Evolutionary conservation across 2,329 filamentous ascomycete genomes (phyloP), one percentile per base, ranked within the genome.

Genomic region (Thielaviopsis ethacetica): DNA sequence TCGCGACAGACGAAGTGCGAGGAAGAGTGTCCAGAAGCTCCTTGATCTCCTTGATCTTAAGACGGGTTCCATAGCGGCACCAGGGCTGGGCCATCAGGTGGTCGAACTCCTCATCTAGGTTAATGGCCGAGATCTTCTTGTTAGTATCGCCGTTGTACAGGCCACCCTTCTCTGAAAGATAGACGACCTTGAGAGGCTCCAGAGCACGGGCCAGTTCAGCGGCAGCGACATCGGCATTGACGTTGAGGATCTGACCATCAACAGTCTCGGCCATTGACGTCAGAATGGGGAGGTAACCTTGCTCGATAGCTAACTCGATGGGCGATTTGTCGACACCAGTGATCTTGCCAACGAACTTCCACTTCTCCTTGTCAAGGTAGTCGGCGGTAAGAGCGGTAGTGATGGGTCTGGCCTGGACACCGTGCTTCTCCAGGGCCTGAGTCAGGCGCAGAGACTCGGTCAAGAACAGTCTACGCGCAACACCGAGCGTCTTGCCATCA

Each of bases 21-120:
- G 93, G 93, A 19, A 98, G 81, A 55, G 87, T 85, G 65, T 89
- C 88, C 57, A 98, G 76, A 27, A 98, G 80, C 61, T 95, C 90
- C 77, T 95, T 95, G 74, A 95, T 94, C 75, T 98, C 90, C 74
- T 87, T 88, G 71, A 98, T 97, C 83, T 98, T 98, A 64, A 97
- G 79, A 63, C 91, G 82, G 44, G 91, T 97, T 63, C 93, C 93
- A 69, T 93, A 94, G 68, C 88, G 84, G 71, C 94, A 93, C 93
- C 91, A 98, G 65, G 87, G 83, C 73, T 96, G 89, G 60, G 83
- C 79, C 89, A 97, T 95, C 67, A 96, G 80, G 68, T 88, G 80
- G 61, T 95, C 89, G 67, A 88, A 97, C 73, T 98, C 93, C 72
- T 95, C 91, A 68, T 98, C 93, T 60, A 98, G 78, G 74, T 97